phyloP scores from a whole-genome alignment of 2,329 filamentous ascomycete genomes.

The Fusarium transvaalense region DNA sequence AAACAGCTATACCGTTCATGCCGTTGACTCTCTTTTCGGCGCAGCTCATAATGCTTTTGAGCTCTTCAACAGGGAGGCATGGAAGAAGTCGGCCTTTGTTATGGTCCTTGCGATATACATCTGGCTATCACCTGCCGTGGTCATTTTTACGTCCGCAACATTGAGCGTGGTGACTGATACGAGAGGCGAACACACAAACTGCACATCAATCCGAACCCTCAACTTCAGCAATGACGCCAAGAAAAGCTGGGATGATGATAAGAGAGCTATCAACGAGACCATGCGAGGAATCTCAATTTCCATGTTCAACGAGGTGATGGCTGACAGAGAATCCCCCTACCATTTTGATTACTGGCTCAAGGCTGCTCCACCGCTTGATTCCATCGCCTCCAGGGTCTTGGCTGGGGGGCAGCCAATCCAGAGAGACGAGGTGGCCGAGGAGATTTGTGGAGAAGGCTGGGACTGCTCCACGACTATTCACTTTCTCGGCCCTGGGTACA shows the following conservation, averaged over 20 bases:
- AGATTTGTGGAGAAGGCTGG: slow-evolving; percentile 39
- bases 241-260: slow-evolving; percentile 18
- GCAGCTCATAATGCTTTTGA: slow-evolving; percentile 28
- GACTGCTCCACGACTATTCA: slow-evolving; percentile 38
- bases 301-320: slow-evolving; percentile 21
- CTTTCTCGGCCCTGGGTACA: slow-evolving; percentile 39
- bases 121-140: slow-evolving; percentile 33
- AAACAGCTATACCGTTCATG: slow-evolving; percentile 20
- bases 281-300: slow-evolving; percentile 34
- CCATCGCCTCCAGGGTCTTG: slow-evolving; percentile 30
- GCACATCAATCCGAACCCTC: slow-evolving; percentile 31
- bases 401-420: slow-evolving; percentile 29
- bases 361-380: slow-evolving; percentile 17
- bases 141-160: slow-evolving; percentile 41
- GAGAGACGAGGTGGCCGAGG: slow-evolving; percentile 24
- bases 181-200: slow-evolving; percentile 8
- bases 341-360: slow-evolving; percentile 38
- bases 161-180: slow-evolving; percentile 18
- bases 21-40: slow-evolving; percentile 39
- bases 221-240: slow-evolving; percentile 38
- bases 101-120: slow-evolving; percentile 41
- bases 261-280: slow-evolving; percentile 10
- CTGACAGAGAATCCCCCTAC: neutral
- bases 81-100: slow-evolving; percentile 30
- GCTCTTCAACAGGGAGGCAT: slow-evolving; percentile 37